Evolutionary conservation across 2,329 filamentous ascomycete species (phyloP).

Genomic region (Volutella citrinella): DNA sequence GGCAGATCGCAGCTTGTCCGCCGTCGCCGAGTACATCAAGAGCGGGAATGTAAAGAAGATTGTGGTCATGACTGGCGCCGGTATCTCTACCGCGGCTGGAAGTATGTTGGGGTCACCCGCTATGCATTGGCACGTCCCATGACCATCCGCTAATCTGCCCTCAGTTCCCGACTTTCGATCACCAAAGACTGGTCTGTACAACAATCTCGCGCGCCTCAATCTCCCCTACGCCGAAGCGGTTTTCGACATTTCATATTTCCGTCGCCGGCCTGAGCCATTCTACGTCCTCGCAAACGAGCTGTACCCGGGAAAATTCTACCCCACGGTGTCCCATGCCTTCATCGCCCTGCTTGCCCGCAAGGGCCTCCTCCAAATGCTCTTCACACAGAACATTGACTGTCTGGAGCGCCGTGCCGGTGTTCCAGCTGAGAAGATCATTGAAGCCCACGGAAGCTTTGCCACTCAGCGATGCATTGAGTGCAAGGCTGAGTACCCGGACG

Average conservation of each 20-base stretch:
- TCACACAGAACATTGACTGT: constrained; percentile 98
- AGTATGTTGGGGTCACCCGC: constrained; percentile 41
- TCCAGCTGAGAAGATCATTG: constrained; percentile 75
- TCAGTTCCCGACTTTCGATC: constrained; percentile 91
- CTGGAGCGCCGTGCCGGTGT: constrained; percentile 86
- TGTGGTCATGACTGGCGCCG: constrained; percentile 87
- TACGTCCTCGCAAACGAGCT: constrained; percentile 90
- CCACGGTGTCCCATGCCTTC: constrained; percentile 88
- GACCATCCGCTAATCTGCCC: not conserved
- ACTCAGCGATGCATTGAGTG: constrained; percentile 91
- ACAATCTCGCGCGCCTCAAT: constrained; percentile 82
- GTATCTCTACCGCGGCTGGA: constrained; percentile 74
- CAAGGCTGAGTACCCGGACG: constrained; percentile 66
- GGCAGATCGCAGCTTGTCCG: constrained; percentile 64
- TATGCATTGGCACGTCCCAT: not conserved
- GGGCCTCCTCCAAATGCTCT: constrained; percentile 75
- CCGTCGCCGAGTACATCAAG: constrained; percentile 77
- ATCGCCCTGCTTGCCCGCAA: constrained; percentile 79
- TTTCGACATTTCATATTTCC: constrained; percentile 90
- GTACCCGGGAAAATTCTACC: constrained; percentile 84
- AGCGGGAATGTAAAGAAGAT: constrained; percentile 65
- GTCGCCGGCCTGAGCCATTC: constrained; percentile 80
- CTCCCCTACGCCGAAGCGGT: constrained; percentile 89
- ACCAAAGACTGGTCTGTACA: constrained; percentile 88
- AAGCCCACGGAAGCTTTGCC: constrained; percentile 95